Evolutionary conservation across 768 basidiomycete species (phyloP).

Genomic region (Calocybe cyanea): DNA sequence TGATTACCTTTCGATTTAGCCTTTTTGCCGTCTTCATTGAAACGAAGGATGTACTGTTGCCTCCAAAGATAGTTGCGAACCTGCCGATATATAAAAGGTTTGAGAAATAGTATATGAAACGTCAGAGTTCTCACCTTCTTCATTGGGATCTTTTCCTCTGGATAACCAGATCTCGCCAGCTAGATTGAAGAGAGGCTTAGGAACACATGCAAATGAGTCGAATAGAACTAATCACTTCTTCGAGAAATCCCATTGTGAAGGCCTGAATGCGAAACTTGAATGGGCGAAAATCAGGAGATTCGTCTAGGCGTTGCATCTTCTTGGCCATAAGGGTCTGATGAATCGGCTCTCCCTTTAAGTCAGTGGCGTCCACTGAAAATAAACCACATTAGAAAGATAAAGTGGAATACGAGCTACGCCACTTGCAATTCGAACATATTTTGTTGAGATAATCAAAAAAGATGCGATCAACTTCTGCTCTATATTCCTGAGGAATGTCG

Average conservation of each 20-base stretch:
- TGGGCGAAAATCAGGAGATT: constrained; percentile 93
- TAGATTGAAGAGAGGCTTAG: constrained; percentile 24
- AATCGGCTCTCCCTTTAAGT: constrained; percentile 93
- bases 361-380: constrained; percentile 79
- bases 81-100: constrained; percentile 32
- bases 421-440: constrained; percentile 85
- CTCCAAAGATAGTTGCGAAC: constrained; percentile 96
- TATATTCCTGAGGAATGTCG: constrained; percentile 80
- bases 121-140: constrained; percentile 67
- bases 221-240: constrained; percentile 55
- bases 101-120: constrained; percentile 9
- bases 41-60: constrained; percentile 89
- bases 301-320: constrained; percentile 96
- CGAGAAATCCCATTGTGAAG: constrained; percentile 93
- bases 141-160: constrained; percentile 93
- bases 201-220: not conserved
- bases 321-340: constrained; percentile 99
- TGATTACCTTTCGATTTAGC: constrained; percentile 99
- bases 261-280: constrained; percentile 99
- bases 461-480: constrained; percentile 79
- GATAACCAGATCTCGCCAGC: constrained; percentile 82
- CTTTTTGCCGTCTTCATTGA: constrained; percentile 99
- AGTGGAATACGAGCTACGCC: constrained; percentile 13
- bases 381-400: constrained; percentile 14
- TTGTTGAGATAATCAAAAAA: constrained; percentile 87